Percentiles rank a stretch among this genome's conserved stretches.
These are phyloP conservation scores for Penicillium glabrum DNA, from an alignment of 2,329 filamentous ascomycete species.

Conservation along the genomic window DNA sequence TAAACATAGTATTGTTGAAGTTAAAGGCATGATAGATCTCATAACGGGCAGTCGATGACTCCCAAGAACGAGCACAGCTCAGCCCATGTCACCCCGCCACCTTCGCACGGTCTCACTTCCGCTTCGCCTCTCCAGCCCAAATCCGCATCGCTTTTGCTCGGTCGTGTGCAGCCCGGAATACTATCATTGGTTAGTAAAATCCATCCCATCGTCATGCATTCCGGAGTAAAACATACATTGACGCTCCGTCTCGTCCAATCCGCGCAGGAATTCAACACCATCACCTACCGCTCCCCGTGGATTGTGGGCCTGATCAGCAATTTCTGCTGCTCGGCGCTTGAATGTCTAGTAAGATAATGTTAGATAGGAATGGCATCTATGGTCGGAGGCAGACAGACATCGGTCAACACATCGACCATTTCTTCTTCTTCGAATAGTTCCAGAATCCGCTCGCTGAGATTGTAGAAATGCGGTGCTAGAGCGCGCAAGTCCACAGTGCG, in stretches of 20 bases:
- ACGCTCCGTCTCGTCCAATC: conserved; percentile 87
- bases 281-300: conserved; percentile 67
- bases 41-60: neutral
- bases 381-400: conserved; percentile 30
- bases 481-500: conserved; percentile 80
- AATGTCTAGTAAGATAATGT: conserved; percentile 62
- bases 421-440: conserved; percentile 91
- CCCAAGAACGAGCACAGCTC: conserved; percentile 29
- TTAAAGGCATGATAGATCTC: neutral
- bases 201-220: neutral
- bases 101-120: conserved; percentile 27
- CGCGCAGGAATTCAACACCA: conserved; percentile 77
- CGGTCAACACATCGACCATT: conserved; percentile 67
- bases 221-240: conserved; percentile 46
- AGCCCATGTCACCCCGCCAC: conserved; percentile 6
- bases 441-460: conserved; percentile 77
- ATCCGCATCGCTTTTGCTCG: conserved; percentile 68
- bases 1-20: neutral
- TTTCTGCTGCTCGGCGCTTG: conserved; percentile 74
- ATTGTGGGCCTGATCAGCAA: conserved; percentile 87
- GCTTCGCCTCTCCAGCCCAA: conserved; percentile 67
- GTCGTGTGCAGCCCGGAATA: conserved; percentile 74
- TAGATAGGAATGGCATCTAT: neutral
- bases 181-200: conserved; percentile 30
- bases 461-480: conserved; percentile 85